A percentile compares a stretch with the other conserved stretches of the same genome.
phyloP scores from a whole-genome alignment of 768 basidiomycete species.

The Auricularia sp. region DNA sequence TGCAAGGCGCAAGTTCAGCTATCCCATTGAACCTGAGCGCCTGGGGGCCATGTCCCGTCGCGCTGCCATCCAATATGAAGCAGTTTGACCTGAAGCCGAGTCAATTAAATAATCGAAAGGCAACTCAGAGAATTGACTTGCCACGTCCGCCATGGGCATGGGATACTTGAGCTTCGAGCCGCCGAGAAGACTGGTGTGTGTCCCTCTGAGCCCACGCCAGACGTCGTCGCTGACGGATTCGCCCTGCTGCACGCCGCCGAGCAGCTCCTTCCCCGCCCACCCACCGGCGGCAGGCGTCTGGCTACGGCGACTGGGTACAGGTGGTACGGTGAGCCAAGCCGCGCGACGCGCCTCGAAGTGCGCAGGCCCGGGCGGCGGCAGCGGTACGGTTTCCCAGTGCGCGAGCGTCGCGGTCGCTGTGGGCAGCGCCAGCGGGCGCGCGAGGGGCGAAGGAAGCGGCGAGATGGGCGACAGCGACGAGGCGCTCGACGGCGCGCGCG shows the following conservation, averaged over 20 bases:
- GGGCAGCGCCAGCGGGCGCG: not conserved
- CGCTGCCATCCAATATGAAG: slow-evolving; percentile 65
- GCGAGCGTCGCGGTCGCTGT: no score
- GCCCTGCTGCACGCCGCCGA: slow-evolving; percentile 29
- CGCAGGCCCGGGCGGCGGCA: slow-evolving; percentile 55
- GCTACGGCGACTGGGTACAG: slow-evolving; percentile 12
- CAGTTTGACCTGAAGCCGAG: slow-evolving; percentile 47
- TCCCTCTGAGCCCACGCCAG: slow-evolving; percentile 47
- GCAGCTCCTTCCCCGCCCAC: slow-evolving; percentile 28
- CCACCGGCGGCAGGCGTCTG: slow-evolving; percentile 30
- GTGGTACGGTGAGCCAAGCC: slow-evolving; percentile 43
- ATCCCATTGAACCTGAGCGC: slow-evolving; percentile 18
- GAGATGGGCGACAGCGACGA: not conserved
- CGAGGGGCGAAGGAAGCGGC: not conserved
- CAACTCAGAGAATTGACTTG: slow-evolving; percentile 16
- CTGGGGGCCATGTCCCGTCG: slow-evolving; percentile 68
- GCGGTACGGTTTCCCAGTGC: slow-evolving; percentile 4
- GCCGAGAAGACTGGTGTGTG: slow-evolving; percentile 51
- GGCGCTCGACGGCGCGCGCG: not conserved
- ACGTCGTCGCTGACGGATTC: slow-evolving; percentile 38
- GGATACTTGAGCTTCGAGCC: slow-evolving; percentile 49
- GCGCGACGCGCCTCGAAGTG: slow-evolving; percentile 53
- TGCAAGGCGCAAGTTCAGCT: not conserved
- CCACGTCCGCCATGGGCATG: slow-evolving; percentile 55
- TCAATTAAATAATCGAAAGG: slow-evolving; percentile 4